Evolutionary conservation across 2,329 filamentous ascomycete genomes (phyloP).

Genomic region (Capronia coronata): DNA sequence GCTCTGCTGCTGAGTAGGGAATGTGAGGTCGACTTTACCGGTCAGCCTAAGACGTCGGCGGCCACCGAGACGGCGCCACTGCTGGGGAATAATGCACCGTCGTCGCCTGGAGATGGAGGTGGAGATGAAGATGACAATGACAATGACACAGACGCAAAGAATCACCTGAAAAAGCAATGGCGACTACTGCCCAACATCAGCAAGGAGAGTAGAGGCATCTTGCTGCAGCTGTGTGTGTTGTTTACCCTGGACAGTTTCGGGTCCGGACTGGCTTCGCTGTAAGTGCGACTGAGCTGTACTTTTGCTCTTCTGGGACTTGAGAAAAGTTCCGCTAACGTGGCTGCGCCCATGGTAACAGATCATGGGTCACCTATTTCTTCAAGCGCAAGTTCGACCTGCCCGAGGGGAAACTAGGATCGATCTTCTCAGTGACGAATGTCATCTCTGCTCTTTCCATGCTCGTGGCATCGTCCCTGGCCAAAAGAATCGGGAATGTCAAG

Average conservation of each 20-base stretch:
- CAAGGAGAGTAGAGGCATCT: conserved; percentile 45
- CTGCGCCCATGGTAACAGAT: too few species aligned
- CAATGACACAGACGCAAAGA: conserved; percentile 9
- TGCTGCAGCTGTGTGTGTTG: conserved; percentile 59
- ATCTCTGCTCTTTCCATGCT: conserved; percentile 42
- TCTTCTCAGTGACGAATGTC: conserved; percentile 46
- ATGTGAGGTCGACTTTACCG: conserved; percentile 47
- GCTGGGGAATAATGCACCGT: conserved; percentile 20
- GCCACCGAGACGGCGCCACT: conserved; percentile 37
- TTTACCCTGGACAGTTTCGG: conserved; percentile 65
- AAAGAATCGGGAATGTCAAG: conserved; percentile 52
- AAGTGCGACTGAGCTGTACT: background rate
- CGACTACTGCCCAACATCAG: conserved; percentile 39
- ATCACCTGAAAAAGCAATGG: conserved; percentile 28
- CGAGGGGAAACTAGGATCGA: conserved; percentile 49
- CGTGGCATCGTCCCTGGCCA: conserved; percentile 37
- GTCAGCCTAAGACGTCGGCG: conserved; percentile 13
- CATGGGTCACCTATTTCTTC: conserved; percentile 53
- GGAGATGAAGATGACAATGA: too few species aligned
- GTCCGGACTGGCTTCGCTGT: conserved; percentile 58
- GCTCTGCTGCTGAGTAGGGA: conserved; percentile 43
- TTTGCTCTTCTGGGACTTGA: background rate
- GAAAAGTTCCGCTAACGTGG: too few species aligned
- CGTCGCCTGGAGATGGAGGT: too few species aligned
- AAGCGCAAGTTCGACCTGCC: conserved; percentile 49